Percentiles rank a stretch among this genome's conserved stretches.
Conservation (phyloP, 179 eudicot genomes). For the Beta corolliflora region DNA sequence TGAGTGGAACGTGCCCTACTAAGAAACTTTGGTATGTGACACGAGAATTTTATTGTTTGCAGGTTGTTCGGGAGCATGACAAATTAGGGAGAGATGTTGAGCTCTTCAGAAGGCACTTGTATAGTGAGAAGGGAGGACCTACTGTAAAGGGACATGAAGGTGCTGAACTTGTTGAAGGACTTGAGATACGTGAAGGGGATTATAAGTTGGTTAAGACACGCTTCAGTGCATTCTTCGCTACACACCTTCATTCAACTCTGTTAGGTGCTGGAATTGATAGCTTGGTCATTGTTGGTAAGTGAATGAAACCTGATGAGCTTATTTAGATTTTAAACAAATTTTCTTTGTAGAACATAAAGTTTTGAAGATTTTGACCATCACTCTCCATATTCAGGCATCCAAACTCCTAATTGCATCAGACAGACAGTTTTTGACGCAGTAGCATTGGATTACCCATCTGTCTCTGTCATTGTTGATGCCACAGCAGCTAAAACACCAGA, state of each 20-base stretch:
- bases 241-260: constrained; percentile 71
- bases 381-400: constrained; percentile 59
- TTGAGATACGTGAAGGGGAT: constrained; percentile 62
- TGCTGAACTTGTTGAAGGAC: constrained; percentile 82
- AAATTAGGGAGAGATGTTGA: constrained; percentile 90
- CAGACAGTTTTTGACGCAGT: constrained; percentile 97
- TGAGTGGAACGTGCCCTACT: background rate
- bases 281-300: constrained; percentile 69
- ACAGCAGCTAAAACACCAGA: constrained; percentile 93
- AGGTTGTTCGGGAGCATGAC: constrained; percentile 99
- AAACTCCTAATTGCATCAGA: constrained; percentile 95
- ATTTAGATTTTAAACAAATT: background rate
- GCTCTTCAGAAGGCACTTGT: constrained; percentile 70
- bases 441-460: constrained; percentile 75
- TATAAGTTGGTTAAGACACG: constrained; percentile 90
- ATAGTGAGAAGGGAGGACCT: constrained; percentile 62
- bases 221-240: constrained; percentile 87
- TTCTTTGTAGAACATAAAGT: background rate
- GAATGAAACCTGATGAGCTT: background rate
- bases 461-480: constrained; percentile 86
- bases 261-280: constrained; percentile 62
- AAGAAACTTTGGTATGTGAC: background rate
- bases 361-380: background rate
- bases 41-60: background rate
- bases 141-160: constrained; percentile 66